Evolutionary conservation across 176 grass and related monocot genomes (phyloP), one percentile per base, ranked within the genome.

Genomic region (Eleusine indica): DNA sequence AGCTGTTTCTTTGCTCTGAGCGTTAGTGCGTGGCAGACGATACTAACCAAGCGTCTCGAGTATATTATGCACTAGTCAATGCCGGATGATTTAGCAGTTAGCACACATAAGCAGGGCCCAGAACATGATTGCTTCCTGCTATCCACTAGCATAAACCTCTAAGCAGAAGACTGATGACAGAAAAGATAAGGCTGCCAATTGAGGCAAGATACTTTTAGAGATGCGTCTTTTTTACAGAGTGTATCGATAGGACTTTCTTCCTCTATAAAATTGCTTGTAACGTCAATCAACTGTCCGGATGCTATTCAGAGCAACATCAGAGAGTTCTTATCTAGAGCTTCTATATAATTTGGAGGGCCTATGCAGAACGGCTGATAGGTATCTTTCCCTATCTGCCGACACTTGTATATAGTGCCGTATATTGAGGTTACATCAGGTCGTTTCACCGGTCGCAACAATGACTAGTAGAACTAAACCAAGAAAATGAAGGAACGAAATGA

Each of bases 311-410:
- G 58, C 62, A 83, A 53, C 79, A 70, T 10, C 39, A 70, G 39
- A 28, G 30, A 3, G 39, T 40, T 70, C n/a, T 52, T 25, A 13
- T 70, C 9, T 61, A 35, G 19, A 5, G 51, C 14, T 68, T 78
- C 13, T 74, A 29, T 51, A 32, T 19, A 76, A 82, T 53, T 76
- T 43, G 40, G 66, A 21, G 21, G 73, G 64, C 76, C 53, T 52
- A 76, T 10, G 77, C 66, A 80, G 53, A 75, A 64, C n/a, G 77
- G 47, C 14, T 37, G 49, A 47, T 63, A 43, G 51, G 70, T 64
- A 82, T 87, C 30, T 77, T 87, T 71, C 66, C 19, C 71, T 14
- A 17, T 85, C 88, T 82, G 77, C 83, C 83, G 82, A 89, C 82
- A 89, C 65, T 82, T 79, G 32, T 48, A 49, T 70, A 69, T 51